Evolutionary conservation across 106 monocot genomes (phyloP), one percentile per base, ranked within the genome.

Genomic region (Apostasia shenzhenica): DNA sequence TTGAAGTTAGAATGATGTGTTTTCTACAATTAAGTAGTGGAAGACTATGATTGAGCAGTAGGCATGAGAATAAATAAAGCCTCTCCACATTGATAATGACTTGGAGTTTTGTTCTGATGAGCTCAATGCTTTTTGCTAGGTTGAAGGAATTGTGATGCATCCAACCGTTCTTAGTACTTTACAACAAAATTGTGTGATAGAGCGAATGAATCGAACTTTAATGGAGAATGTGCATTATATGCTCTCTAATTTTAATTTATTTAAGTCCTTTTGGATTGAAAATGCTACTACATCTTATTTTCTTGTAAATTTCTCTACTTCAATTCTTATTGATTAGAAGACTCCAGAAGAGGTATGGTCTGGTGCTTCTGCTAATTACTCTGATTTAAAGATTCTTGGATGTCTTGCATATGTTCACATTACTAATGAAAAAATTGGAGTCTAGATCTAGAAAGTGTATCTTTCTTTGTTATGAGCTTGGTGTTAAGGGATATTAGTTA

Each of bases 311-410:
- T 11, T 0, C 1, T 69, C 45, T 39, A 39, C 54, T 43, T 69
- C 69, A 1, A 43, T 55, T 41, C 5, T 5, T 13, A 54, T 69
- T 42, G 7, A 42, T 41, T 2, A n/a, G 9, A 55, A 69, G 10
- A 69, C 69, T 45, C 43, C 3, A 13, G 41, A 55, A 13, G 69
- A 55, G 69, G 13, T 69, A 13, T 69, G 26, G 10, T 55, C 42
- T n/a, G 69, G 13, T 12, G 4, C 8, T 55, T 42, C 9, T 42
- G 8, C 42, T 11, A 5, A 26, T 55, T 59, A 59, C 40, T 59
- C 4, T 59, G 14, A n/a, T 59, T 59, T 14, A 7, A 59, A 14
- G 3, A 41, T n/a, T 59, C 26, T 59, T 59, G 14, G 59, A 14
- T 59, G 59, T 59, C 59, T 14, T 3, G 26, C n/a, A 3, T 59